These are phyloP conservation scores for Mucor indicus DNA, from an alignment of 371 early-diverging fungal species.

Conservation along the genomic window DNA sequence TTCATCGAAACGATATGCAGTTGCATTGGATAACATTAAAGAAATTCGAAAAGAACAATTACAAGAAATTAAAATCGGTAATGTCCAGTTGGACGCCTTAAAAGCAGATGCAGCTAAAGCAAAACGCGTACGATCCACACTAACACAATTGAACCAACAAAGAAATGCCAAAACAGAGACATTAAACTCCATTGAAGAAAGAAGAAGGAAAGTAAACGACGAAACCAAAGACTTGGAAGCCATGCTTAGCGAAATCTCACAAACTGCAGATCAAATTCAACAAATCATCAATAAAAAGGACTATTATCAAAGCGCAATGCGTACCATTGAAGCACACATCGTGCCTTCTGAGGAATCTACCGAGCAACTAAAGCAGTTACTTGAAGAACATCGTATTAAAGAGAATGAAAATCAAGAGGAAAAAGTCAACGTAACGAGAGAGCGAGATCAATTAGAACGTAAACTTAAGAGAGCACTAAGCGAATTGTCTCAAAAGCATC, in stretches of 20 bases:
- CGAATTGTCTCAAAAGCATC: conserved; percentile 18
- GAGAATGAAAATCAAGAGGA: conserved; percentile 1
- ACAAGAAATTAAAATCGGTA: conserved; percentile 64
- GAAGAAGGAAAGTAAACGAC: conserved; percentile 44
- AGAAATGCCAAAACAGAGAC: conserved; percentile 15
- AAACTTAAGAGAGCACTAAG: conserved; percentile 13
- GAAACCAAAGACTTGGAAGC: conserved; percentile 25
- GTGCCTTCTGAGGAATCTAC: conserved; percentile 51
- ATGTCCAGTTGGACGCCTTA: conserved; percentile 64
- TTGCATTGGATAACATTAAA: conserved; percentile 87
- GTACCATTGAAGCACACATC: conserved; percentile 47
- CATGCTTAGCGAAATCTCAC: conserved; percentile 28
- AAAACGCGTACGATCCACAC: conserved; percentile 48
- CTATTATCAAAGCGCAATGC: conserved; percentile 33
- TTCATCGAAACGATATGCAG: conserved; percentile 90
- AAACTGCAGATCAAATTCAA: conserved; percentile 34
- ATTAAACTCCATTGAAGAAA: conserved; percentile 16
- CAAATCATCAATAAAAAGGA: conserved; percentile 36
- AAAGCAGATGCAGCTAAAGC: conserved; percentile 73
- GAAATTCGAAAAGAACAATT: conserved; percentile 71
- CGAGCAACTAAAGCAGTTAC: conserved; percentile 47
- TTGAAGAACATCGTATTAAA: conserved; percentile 18
- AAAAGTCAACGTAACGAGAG: neutral
- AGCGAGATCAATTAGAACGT: conserved; percentile 4
- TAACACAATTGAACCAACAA: conserved; percentile 33